Evolutionary conservation across 2,329 filamentous ascomycete genomes (phyloP).

Genomic region (Monosporascus sp.): DNA sequence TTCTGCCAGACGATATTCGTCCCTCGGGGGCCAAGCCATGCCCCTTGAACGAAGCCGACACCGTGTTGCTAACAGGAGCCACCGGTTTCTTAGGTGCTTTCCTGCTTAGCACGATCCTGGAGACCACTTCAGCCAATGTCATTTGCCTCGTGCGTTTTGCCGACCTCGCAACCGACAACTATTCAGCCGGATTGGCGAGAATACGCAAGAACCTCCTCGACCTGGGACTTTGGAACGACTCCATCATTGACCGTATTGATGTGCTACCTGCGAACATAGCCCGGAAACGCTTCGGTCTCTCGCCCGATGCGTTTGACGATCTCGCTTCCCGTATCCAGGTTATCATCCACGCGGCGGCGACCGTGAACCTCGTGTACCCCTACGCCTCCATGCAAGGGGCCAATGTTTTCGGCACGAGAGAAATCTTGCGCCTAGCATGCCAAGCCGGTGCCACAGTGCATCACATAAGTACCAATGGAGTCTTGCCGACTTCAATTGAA

Average conservation of each 20-base stretch:
- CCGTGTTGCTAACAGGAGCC: constrained; percentile 66
- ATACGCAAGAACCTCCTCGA: constrained; percentile 74
- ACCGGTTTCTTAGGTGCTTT: constrained; percentile 75
- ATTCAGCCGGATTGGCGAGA: constrained; percentile 63
- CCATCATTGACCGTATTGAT: constrained; percentile 71
- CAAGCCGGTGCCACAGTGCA: constrained; percentile 66
- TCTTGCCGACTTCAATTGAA: constrained; percentile 62
- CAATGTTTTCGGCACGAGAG: constrained; percentile 74
- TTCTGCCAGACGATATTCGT: constrained; percentile 64
- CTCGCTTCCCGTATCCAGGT: constrained; percentile 63
- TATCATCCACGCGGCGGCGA: constrained; percentile 71
- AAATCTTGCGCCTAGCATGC: constrained; percentile 66
- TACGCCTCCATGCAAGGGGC: constrained; percentile 69
- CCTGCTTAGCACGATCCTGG: constrained; percentile 61
- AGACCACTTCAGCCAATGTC: constrained; percentile 62
- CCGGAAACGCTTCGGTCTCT: constrained; percentile 61
- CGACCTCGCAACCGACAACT: constrained; percentile 59
- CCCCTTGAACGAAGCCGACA: constrained; percentile 59
- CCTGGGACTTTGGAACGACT: constrained; percentile 70
- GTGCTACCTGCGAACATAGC: constrained; percentile 70
- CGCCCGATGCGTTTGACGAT: constrained; percentile 58
- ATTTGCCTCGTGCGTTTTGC: constrained; percentile 69
- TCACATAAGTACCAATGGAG: constrained; percentile 75
- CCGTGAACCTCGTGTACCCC: constrained; percentile 75
- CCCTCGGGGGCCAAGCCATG: constrained; percentile 47